Percentiles rank a stretch among this genome's conserved stretches.
These are phyloP conservation scores for Leccinum subrobustum DNA, from an alignment of 1,284 basidiomycete species.

Conservation along the genomic window DNA sequence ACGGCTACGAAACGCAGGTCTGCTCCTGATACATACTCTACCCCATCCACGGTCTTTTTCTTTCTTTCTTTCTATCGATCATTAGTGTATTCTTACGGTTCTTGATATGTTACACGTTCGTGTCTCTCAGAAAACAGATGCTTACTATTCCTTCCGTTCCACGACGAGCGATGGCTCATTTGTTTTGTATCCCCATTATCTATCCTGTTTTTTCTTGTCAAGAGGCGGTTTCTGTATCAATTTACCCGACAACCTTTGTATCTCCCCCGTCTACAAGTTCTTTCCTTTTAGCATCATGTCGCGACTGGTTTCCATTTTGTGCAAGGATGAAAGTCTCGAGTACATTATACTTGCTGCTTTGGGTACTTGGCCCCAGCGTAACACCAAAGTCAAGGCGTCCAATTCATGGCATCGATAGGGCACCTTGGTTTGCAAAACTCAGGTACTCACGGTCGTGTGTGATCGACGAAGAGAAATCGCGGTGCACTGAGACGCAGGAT, in stretches of 20 bases:
- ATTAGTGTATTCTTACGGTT: not conserved
- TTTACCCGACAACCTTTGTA: not conserved
- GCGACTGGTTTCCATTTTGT: not conserved
- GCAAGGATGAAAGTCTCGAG: not conserved
- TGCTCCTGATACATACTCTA: not conserved
- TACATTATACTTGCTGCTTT: not conserved
- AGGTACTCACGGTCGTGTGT: not conserved
- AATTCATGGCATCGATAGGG: not conserved
- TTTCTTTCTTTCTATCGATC: not conserved
- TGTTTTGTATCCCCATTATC: slow-evolving; percentile 4
- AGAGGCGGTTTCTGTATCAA: not conserved
- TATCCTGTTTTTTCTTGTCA: not conserved
- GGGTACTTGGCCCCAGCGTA: not conserved
- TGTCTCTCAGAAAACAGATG: not conserved
- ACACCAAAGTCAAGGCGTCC: not conserved
- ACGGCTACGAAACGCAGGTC: not conserved
- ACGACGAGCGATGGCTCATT: not conserved
- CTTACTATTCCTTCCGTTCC: not conserved
- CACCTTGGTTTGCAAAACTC: not conserved
- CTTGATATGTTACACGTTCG: slow-evolving; percentile 4
- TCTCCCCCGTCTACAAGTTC: not conserved
- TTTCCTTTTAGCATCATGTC: not conserved
- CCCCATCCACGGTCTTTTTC: not conserved
- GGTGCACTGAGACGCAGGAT: not conserved
- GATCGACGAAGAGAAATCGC: not conserved